Conservation (phyloP, 108 stramenopile species). For the Thalassiosira profunda region DNA sequence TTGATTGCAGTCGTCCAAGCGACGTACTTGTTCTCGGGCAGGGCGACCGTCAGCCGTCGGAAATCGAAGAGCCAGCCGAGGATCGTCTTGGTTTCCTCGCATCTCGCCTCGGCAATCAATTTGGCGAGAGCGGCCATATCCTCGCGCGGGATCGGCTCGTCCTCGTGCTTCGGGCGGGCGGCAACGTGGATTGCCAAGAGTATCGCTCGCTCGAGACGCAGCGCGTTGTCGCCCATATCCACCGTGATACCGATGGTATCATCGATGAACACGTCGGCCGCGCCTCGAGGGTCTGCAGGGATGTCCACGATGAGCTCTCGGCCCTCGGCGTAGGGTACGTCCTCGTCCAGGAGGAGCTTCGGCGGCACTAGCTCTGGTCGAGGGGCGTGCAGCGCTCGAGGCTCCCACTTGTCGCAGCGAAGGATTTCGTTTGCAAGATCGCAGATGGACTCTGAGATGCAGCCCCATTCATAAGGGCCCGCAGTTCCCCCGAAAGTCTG, state of each 20-base stretch:
- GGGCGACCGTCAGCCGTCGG: slow-evolving; percentile 4
- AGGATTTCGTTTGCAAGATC: slow-evolving; percentile 20
- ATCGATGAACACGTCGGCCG: slow-evolving; percentile 33
- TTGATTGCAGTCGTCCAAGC: slow-evolving; percentile 9
- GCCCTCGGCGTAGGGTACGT: slow-evolving; percentile 14
- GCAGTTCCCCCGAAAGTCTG: slow-evolving; percentile 27
- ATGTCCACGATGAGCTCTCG: slow-evolving; percentile 18
- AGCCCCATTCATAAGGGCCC: slow-evolving; percentile 20
- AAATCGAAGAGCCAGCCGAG: slow-evolving; percentile 19
- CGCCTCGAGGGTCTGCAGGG: slow-evolving; percentile 1
- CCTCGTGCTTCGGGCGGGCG: neutral
- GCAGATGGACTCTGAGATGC: slow-evolving; percentile 22
- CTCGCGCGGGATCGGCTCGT: slow-evolving; percentile 24
- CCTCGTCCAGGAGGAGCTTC: neutral
- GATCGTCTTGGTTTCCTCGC: slow-evolving; percentile 20
- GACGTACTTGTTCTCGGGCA: slow-evolving; percentile 23
- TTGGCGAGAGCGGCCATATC: slow-evolving; percentile 21
- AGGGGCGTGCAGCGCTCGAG: neutral
- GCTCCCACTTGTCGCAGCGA: slow-evolving; percentile 16
- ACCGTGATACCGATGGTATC: slow-evolving; percentile 12
- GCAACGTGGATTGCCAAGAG: slow-evolving; percentile 11
- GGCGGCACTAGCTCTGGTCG: neutral
- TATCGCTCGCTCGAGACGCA: slow-evolving; percentile 4
- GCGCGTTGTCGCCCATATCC: slow-evolving; percentile 12
- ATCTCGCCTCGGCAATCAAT: slow-evolving; percentile 6